Evolutionary conservation across 257 asterid genomes (phyloP), one percentile per base, ranked within the genome.

Genomic region (Petunia secreta): DNA sequence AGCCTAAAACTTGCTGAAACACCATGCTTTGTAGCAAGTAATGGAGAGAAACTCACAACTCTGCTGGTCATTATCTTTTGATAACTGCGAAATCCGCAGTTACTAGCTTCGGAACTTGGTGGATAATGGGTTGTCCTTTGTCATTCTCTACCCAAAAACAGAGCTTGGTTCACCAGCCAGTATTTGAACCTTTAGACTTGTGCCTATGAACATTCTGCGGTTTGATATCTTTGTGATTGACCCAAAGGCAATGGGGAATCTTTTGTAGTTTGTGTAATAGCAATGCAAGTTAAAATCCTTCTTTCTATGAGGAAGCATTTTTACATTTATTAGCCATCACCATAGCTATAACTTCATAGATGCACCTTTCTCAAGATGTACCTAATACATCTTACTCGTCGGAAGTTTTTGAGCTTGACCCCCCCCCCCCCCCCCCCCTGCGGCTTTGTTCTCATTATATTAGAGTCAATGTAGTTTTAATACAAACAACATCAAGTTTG

Each of bases 31-130:
- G 36, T 66, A 66, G 74, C 41, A 66, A 66, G 52, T 15, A 66
- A 66, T 2, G 74, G 48, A 66, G 53, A 66, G 53, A 66, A n/a
- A 66, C 6, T 66, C 16, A 34, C 74, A 66, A 59, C 10, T 55
- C n/a, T 54, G 59, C n/a, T 54, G 59, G 3, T 53, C 6, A 3
- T 55, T 15, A 55, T 4, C 15, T 55, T 15, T 55, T 55, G 34
- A 4, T 55, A 14, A 55, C 5, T 15, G 34, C 4, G 62, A 55
- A 15, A 14, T 55, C 62, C 34, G 4, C 0, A 4, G 1, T 55
- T 55, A 13, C 62, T 3, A 55, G 62, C n/a, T 55, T 14, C 2
- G n/a, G 5, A 55, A 55, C 8, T 13, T 1, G 62, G n/a, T 14
- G 62, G 62, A 55, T 11, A 55, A 55, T 55, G 62, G 62, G 8